Conservation (phyloP, 148 eudicot species). For the Simmondsia chinensis region DNA sequence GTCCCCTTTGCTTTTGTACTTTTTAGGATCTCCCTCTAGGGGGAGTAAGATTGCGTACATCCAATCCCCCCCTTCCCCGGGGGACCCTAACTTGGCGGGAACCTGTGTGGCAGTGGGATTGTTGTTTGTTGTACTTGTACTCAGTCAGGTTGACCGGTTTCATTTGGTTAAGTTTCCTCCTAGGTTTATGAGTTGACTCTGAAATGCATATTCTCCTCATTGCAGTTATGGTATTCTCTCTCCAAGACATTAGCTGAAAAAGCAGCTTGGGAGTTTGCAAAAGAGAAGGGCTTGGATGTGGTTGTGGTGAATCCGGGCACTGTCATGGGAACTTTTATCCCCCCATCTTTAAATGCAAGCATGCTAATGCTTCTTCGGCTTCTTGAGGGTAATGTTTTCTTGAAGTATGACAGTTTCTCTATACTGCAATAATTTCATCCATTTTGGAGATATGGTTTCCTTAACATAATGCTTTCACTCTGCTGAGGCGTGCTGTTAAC, state of each 20-base stretch:
- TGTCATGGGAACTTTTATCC: slow-evolving; percentile 77
- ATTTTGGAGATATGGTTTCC: too few relatives aligned
- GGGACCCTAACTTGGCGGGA: too few relatives aligned
- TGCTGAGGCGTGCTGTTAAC: too few relatives aligned
- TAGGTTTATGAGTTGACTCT: not conserved
- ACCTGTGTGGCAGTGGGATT: too few relatives aligned
- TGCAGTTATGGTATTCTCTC: slow-evolving; percentile 75
- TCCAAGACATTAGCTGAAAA: slow-evolving; percentile 84
- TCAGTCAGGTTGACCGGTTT: too few relatives aligned
- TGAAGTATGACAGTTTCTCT: not conserved
- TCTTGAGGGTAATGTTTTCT: slow-evolving; percentile 47
- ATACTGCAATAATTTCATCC: too few relatives aligned
- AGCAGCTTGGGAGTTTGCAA: slow-evolving; percentile 81
- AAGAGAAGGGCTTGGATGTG: slow-evolving; percentile 61
- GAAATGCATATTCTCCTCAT: not conserved
- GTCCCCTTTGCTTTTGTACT: too few relatives aligned
- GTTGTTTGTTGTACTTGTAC: too few relatives aligned
- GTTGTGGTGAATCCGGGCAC: slow-evolving; percentile 92
- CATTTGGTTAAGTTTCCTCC: not conserved
- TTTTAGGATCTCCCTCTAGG: too few relatives aligned
- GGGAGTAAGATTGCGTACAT: too few relatives aligned
- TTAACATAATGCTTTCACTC: too few relatives aligned
- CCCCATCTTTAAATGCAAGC: slow-evolving; percentile 80
- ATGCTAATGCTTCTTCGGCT: slow-evolving; percentile 73
- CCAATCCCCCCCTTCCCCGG: too few relatives aligned